A percentile compares a stretch with the other conserved stretches of the same genome.
phyloP scores from a whole-genome alignment of 768 basidiomycete species.

The Podaxis sp. region DNA sequence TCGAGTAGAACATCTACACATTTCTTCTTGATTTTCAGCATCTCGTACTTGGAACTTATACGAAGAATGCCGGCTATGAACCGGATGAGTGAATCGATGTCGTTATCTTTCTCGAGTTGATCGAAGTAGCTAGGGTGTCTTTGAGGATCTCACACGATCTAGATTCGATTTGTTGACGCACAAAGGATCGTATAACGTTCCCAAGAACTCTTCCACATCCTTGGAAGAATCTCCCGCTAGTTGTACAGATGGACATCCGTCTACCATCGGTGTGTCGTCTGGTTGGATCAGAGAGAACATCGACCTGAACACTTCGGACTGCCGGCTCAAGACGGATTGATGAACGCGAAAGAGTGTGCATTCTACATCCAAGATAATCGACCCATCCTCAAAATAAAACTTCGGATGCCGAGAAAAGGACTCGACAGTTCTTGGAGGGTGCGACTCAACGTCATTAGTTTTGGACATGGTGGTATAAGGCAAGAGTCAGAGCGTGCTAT shows the following conservation, averaged over 20 bases:
- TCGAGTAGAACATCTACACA: conserved; percentile 38
- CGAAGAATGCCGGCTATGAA: conserved; percentile 42
- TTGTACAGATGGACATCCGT: conserved; percentile 36
- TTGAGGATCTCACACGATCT: background rate
- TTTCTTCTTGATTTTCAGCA: conserved; percentile 35
- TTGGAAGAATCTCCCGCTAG: conserved; percentile 24
- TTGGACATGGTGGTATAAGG: background rate
- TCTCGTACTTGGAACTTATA: conserved; percentile 45
- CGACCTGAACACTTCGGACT: conserved; percentile 40
- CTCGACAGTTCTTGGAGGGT: background rate
- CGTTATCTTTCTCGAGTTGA: conserved; percentile 31
- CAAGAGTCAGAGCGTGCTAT: background rate
- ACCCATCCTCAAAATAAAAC: conserved; percentile 41
- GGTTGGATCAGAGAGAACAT: conserved; percentile 42
- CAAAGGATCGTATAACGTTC: conserved; percentile 40
- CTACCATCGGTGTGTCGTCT: conserved; percentile 27
- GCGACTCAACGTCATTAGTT: background rate
- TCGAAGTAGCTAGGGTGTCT: conserved; percentile 37
- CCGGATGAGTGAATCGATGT: conserved; percentile 34
- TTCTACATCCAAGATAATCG: conserved; percentile 36
- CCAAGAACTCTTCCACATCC: conserved; percentile 34
- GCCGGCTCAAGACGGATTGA: conserved; percentile 37
- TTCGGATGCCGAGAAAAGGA: conserved; percentile 24
- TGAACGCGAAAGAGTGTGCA: conserved; percentile 35
- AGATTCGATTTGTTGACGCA: conserved; percentile 24